phyloP scores from a whole-genome alignment of 306 rosid species.

The Myrica gale region DNA sequence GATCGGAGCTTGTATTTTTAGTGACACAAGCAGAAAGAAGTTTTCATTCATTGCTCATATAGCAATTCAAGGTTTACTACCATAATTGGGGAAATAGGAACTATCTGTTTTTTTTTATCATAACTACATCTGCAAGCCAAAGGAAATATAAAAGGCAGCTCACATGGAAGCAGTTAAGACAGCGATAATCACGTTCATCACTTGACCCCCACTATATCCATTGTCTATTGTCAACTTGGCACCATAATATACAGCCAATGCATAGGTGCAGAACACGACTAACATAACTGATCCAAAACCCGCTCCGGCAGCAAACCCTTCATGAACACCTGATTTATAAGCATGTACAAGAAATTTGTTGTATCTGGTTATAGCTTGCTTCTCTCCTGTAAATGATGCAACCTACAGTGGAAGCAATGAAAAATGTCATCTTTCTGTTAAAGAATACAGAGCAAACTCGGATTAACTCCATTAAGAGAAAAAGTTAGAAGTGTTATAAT shows the following conservation, averaged over 20 bases:
- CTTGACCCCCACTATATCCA: slow-evolving; percentile 30
- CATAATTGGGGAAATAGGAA: background rate
- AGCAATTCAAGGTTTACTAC: background rate
- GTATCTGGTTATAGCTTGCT: slow-evolving; percentile 24
- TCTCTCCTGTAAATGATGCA: slow-evolving; percentile 39
- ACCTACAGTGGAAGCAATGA: slow-evolving; percentile 7
- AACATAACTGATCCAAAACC: slow-evolving; percentile 26
- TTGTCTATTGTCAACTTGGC: slow-evolving; percentile 19
- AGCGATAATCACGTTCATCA: slow-evolving; percentile 28
- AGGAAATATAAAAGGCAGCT: slow-evolving; percentile 5
- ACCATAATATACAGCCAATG: slow-evolving; percentile 28
- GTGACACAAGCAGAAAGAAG: background rate
- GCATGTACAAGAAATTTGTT: slow-evolving; percentile 14
- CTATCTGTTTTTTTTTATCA: too few relatives aligned
- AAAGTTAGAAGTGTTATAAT: background rate
- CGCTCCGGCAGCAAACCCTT: slow-evolving; percentile 27
- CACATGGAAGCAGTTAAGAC: slow-evolving; percentile 30
- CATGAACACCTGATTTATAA: slow-evolving; percentile 24
- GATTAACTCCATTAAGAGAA: background rate
- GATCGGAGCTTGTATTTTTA: background rate
- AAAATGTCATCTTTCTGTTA: background rate
- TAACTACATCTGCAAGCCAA: background rate
- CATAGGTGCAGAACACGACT: slow-evolving; percentile 16
- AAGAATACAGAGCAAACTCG: background rate
- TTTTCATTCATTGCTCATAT: background rate